These are phyloP conservation scores for Umbelopsis isabellina DNA, from an alignment of 192 early-diverging fungal species.

Conservation along the genomic window DNA sequence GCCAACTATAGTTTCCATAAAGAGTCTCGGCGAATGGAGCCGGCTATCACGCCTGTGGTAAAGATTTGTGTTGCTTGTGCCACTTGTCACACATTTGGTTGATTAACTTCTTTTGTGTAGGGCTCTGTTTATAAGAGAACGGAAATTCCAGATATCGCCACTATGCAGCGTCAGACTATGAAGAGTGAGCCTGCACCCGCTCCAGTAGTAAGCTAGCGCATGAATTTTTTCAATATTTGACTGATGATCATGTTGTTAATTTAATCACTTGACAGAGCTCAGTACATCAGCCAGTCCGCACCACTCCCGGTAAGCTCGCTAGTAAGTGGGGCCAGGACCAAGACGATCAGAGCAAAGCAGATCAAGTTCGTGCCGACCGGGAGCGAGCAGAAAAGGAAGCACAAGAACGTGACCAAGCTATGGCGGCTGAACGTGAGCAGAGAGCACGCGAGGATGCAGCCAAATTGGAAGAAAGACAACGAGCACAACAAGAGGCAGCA, in stretches of 20 bases:
- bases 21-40: slow-evolving; percentile 43
- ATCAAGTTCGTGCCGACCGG: slow-evolving; percentile 33
- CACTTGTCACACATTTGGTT: background rate
- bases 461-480: slow-evolving; percentile 15
- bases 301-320: slow-evolving; percentile 37
- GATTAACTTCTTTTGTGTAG: slow-evolving; percentile 19
- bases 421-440: slow-evolving; percentile 16
- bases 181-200: slow-evolving; percentile 44
- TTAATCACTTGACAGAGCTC: slow-evolving; percentile 27
- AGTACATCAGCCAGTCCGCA: slow-evolving; percentile 43
- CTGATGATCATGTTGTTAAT: background rate
- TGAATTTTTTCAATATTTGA: background rate
- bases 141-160: slow-evolving; percentile 59
- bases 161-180: slow-evolving; percentile 52
- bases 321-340: slow-evolving; percentile 27
- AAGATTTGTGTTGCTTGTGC: background rate
- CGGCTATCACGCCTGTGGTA: slow-evolving; percentile 50
- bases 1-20: slow-evolving; percentile 89
- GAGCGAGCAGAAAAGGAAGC: slow-evolving; percentile 35
- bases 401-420: slow-evolving; percentile 32
- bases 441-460: slow-evolving; percentile 25
- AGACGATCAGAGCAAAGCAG: slow-evolving; percentile 24
- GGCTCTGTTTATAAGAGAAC: slow-evolving; percentile 62
- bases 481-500: slow-evolving; percentile 30
- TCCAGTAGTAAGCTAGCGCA: slow-evolving; percentile 28